phyloP scores from a whole-genome alignment of 768 basidiomycete genomes.

The Daedaleopsis nitida region DNA sequence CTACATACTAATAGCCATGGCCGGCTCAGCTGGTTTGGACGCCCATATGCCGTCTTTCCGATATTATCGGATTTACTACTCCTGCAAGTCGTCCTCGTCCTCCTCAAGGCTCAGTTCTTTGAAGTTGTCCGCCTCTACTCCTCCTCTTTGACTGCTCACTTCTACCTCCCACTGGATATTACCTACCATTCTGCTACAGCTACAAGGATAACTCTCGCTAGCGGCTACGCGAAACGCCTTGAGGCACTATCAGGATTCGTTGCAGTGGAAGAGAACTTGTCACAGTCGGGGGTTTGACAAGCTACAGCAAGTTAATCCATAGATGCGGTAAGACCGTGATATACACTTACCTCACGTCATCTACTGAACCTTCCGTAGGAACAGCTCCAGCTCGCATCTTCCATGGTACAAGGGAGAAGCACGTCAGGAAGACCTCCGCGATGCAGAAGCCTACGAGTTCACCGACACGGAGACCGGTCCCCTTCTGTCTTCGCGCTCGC shows the following conservation, averaged over 20 bases:
- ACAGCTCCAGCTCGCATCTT: constrained; percentile 10
- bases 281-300: background rate
- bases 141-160: background rate
- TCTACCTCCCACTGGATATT: too few species aligned
- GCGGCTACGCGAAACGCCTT: too few species aligned
- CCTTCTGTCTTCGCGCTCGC: background rate
- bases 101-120: too few species aligned
- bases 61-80: background rate
- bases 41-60: background rate
- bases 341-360: background rate
- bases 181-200: too few species aligned
- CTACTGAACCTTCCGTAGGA: background rate
- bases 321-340: background rate
- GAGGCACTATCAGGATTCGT: too few species aligned
- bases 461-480: constrained; percentile 12
- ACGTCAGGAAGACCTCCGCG: constrained; percentile 9
- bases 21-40: too few species aligned
- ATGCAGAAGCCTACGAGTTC: constrained; percentile 28
- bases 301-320: background rate
- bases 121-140: background rate
- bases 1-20: too few species aligned
- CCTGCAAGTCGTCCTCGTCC: too few species aligned
- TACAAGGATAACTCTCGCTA: too few species aligned
- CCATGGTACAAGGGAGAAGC: constrained; percentile 16
- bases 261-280: too few species aligned